Evolutionary conservation across 2,329 filamentous ascomycete genomes (phyloP), one percentile per base, ranked within the genome.

Genomic region (Aspergillus phoenicis): DNA sequence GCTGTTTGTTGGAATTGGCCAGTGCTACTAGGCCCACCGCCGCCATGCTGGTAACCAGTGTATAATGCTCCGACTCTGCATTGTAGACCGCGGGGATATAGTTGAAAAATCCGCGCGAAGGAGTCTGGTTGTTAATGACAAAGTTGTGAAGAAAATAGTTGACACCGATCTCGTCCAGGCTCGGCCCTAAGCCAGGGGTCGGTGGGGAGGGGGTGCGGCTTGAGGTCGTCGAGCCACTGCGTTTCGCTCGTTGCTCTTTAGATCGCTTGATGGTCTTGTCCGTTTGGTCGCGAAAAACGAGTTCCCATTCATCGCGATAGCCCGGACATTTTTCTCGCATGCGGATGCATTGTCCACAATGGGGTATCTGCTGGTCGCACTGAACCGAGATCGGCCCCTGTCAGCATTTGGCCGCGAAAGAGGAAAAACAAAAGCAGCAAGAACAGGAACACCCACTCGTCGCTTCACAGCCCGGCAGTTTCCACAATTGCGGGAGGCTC

Each of bases 221-320:
- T 13, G 20, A 49, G 41, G 11, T 13, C 7, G 13, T 33, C 28
- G 38, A 10, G n/a, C 22, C 41, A 15, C 7, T 52, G 24, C 38
- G 59, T 39, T 58, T 52, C 2, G 20, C 43, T 11, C 24, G 6
- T 45, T 53, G 66, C n/a, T 59, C 49, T 28, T 49, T 61, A 39
- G 62, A 64, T 7, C 68, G 65, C 22, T 61, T 64, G 30, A 71
- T 68, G 13, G 65, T 70, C 3, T 65, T 62, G 45, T 52, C 51
- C 10, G 67, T 72, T 39, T 73, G 69, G 51, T 74, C 68, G 20
- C 68, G 70, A 56, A 74, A 75, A 24, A 74, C 52, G 0, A 75
- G 62, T 11, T 72, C 69, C 66, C 70, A 73, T 65, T 71, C 67
- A 62, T 73, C 70, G 22, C 73, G 71, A 59, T 75, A 75, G 1